phyloP scores from a whole-genome alignment of 495 filamentous ascomycete species.

The Lepraria neglecta region DNA sequence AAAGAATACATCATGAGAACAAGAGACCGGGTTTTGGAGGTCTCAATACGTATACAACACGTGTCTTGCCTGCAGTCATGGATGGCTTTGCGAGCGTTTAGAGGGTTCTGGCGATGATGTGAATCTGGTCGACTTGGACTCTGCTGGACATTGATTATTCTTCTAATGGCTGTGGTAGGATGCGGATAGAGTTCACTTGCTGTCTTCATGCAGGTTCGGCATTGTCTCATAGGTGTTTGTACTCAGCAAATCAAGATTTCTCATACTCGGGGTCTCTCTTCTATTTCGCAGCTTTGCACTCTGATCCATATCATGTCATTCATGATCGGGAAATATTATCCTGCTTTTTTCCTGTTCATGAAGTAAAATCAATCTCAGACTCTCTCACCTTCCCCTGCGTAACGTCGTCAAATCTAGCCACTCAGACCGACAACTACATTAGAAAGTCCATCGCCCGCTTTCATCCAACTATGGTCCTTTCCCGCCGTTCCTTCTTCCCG shows the following conservation, averaged over 20 bases:
- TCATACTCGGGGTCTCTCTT: neutral
- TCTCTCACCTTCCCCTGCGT: too few species aligned
- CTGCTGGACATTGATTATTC: neutral
- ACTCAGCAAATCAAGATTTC: constrained; percentile 13
- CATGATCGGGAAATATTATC: too few species aligned
- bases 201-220: constrained; percentile 15
- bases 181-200: constrained; percentile 9
- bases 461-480: too few species aligned
- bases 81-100: constrained; percentile 18
- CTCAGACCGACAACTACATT: too few species aligned
- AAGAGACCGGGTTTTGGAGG: neutral
- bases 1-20: constrained; percentile 17
- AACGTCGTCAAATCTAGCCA: too few species aligned
- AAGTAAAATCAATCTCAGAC: too few species aligned
- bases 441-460: too few species aligned
- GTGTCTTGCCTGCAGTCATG: constrained; percentile 14
- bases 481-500: too few species aligned
- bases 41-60: constrained; percentile 11
- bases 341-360: too few species aligned
- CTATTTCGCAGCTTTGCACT: neutral
- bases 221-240: constrained; percentile 21
- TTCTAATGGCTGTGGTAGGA: constrained; percentile 14
- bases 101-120: constrained; percentile 10
- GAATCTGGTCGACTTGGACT: constrained; percentile 14
- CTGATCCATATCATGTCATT: too few species aligned